phyloP scores from a whole-genome alignment of 306 rosid genomes.

The Prunus armeniaca region DNA sequence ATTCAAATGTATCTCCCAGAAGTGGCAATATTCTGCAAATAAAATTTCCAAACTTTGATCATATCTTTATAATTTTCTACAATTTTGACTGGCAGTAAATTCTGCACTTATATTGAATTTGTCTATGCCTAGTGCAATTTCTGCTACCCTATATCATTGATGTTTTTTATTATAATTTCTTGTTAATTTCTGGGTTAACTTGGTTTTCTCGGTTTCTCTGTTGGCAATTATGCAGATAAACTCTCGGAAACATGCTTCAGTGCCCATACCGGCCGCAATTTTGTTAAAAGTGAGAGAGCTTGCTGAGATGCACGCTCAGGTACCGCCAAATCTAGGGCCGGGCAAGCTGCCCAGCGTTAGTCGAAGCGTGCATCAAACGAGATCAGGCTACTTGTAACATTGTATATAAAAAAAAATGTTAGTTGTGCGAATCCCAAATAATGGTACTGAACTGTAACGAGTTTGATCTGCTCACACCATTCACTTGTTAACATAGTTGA shows the following conservation, averaged over 20 bases:
- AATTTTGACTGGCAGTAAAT: not conserved
- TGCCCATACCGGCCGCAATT: constrained; percentile 72
- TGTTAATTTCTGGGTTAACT: not conserved
- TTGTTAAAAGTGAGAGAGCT: constrained; percentile 80
- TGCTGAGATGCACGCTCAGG: constrained; percentile 78
- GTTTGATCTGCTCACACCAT: not conserved
- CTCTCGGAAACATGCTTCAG: constrained; percentile 72
- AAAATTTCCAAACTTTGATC: not conserved
- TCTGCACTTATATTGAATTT: not conserved
- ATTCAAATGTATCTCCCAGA: not conserved
- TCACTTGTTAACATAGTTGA: not conserved
- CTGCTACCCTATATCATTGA: not conserved
- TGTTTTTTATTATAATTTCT: not conserved
- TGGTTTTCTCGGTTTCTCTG: not conserved
- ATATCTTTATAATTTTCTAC: not conserved
- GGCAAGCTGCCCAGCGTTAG: constrained; percentile 40
- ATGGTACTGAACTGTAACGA: constrained; percentile 25
- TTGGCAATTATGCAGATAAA: constrained; percentile 44
- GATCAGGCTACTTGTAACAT: constrained; percentile 62
- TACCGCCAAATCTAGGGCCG: constrained; percentile 52
- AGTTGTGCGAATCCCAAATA: constrained; percentile 21
- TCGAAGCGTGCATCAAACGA: constrained; percentile 39
- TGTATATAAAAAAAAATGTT: constrained; percentile 54
- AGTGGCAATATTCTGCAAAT: not conserved
- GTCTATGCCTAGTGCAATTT: not conserved